Base-by-base conservation (phyloP, 805 yeast genomes). In the Candida fluviatilis region DNA sequence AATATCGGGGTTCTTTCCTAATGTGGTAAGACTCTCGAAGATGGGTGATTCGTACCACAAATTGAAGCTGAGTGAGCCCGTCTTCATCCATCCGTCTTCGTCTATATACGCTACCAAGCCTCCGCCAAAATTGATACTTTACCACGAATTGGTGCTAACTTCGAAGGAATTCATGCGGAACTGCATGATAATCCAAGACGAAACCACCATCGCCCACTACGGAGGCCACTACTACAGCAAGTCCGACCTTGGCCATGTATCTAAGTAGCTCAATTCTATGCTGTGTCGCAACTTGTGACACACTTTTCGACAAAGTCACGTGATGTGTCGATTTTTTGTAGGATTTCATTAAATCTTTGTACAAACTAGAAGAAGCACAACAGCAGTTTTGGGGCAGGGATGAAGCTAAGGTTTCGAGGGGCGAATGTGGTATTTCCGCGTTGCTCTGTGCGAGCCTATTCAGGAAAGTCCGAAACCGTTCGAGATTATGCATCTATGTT, bases 131-230 rank as follows among this genome's bases (percentile, higher is more conserved):
- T 66, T 77, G 38, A 67, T 93, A 4, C 65, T 91, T 12, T 93
- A 87, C 56, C 88, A 89, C 51, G 95, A 91, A 43, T 64, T 91
- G 50, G 83, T 91, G 35, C 60, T 84, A 34, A 91, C 99, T 0
- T 76, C 88, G 18, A 86, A 82, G 55, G 97, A 90, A 62, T 91
- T 80, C 58, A 86, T 93, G 88, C 73, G 90, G 41, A 82, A 82
- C 47, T 80, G 89, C 51, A 75, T 85, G 58, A 77, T 88, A 0
- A 67, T 84, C 3, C 78, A 82, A 29, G 90, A 84, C 21, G 65
- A 65, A 34, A 24, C 18, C 10, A 27, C 33, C 18, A 18, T 32
- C n/a, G 18, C 35, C 5, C 21, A 33, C 18, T 33, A 33, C n/a
- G 35, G 28, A 8, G 35, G 35, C 7, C 35, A 33, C 16, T 33